phyloP scores from a whole-genome alignment of 306 rosid genomes.

The Prunus armeniaca region DNA sequence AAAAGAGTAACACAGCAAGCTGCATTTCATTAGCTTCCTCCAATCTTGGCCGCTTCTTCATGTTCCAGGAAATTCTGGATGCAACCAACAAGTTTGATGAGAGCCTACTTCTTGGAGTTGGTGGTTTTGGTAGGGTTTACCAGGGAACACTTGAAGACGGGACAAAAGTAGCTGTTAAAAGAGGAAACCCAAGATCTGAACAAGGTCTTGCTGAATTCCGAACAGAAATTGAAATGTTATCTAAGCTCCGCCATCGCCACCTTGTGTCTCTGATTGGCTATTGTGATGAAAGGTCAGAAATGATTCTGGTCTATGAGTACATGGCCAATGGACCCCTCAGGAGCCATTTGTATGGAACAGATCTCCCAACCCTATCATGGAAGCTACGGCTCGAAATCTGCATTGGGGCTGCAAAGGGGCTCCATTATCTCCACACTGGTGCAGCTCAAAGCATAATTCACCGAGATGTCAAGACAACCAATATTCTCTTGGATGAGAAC shows the following conservation, averaged over 20 bases:
- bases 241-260: constrained; percentile 96
- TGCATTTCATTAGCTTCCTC: constrained; percentile 77
- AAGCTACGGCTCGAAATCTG: constrained; percentile 91
- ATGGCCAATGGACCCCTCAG: constrained; percentile 98
- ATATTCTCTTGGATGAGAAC: constrained; percentile 89
- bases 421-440: constrained; percentile 95
- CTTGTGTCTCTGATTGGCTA: constrained; percentile 96
- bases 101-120: constrained; percentile 80
- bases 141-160: constrained; percentile 91
- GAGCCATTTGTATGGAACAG: constrained; percentile 92
- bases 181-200: constrained; percentile 92
- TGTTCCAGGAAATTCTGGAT: constrained; percentile 79
- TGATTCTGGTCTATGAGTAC: constrained; percentile 93
- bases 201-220: constrained; percentile 94
- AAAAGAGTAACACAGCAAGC: constrained; percentile 90
- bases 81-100: constrained; percentile 92
- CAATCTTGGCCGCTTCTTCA: constrained; percentile 72
- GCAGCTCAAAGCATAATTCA: constrained; percentile 92
- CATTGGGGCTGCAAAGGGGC: constrained; percentile 96
- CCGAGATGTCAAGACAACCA: constrained; percentile 96
- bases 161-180: constrained; percentile 77
- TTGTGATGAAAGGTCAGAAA: constrained; percentile 92
- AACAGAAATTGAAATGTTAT: constrained; percentile 94
- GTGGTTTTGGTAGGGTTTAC: constrained; percentile 93
- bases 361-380: constrained; percentile 79